phyloP scores from a whole-genome alignment of 1,284 basidiomycete genomes.

The Ustilago loliicola region DNA sequence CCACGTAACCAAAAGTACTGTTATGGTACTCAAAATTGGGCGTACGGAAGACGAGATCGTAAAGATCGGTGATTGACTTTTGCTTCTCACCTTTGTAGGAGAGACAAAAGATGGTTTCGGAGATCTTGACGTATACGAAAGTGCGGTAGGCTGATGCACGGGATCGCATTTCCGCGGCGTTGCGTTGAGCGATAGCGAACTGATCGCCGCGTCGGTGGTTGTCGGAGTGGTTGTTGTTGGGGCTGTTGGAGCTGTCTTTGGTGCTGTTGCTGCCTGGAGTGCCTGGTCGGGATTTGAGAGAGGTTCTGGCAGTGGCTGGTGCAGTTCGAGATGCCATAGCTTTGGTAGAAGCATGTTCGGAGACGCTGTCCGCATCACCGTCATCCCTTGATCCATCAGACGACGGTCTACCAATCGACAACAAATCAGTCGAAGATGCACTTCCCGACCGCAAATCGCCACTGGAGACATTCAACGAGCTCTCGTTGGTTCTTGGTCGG shows the following conservation, averaged over 20 bases:
- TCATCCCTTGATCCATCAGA: conserved; percentile 40
- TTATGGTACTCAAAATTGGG: conserved; percentile 82
- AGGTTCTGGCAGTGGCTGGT: conserved; percentile 11
- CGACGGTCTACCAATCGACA: conserved; percentile 20
- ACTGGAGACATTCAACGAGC: conserved; percentile 16
- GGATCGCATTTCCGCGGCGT: conserved; percentile 71
- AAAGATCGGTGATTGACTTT: conserved; percentile 73
- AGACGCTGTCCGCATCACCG: conserved; percentile 17
- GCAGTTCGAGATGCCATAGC: background rate
- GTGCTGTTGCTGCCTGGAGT: conserved; percentile 20
- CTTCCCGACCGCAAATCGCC: background rate
- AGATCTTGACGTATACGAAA: conserved; percentile 84
- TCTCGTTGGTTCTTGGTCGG: conserved; percentile 18
- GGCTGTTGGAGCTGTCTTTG: conserved; percentile 11
- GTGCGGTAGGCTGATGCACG: conserved; percentile 74
- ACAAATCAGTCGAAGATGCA: conserved; percentile 18
- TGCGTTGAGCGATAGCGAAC: conserved; percentile 53
- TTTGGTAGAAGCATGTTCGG: conserved; percentile 15
- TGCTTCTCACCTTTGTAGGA: conserved; percentile 74
- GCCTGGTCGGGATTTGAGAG: conserved; percentile 33
- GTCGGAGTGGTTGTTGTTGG: background rate
- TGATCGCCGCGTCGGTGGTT: conserved; percentile 36
- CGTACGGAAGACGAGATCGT: conserved; percentile 74
- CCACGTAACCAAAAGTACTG: conserved; percentile 80
- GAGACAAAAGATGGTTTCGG: conserved; percentile 74